These are phyloP conservation scores for Umbelopsis vinacea DNA, from an alignment of 192 early-diverging fungal genomes.

Conservation along the genomic window DNA sequence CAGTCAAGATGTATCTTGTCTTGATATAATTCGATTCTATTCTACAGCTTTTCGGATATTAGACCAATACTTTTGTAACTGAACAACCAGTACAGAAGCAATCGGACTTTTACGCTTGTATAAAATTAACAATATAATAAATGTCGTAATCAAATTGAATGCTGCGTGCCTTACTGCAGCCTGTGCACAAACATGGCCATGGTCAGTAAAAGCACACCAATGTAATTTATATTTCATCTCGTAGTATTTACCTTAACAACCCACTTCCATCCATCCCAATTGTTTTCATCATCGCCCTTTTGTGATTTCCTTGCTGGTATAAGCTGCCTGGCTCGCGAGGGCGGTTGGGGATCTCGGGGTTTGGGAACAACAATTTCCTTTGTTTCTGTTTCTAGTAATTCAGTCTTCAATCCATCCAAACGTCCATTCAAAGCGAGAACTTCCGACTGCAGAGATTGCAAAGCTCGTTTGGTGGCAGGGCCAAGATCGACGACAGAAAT, in stretches of 20 bases:
- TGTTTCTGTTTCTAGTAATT: constrained; percentile 31
- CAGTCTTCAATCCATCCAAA: constrained; percentile 39
- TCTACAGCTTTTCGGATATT: not conserved
- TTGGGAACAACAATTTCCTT: not conserved
- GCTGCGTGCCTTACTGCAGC: constrained; percentile 38
- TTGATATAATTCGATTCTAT: constrained; percentile 5
- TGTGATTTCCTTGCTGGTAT: constrained; percentile 12
- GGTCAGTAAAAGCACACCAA: not conserved
- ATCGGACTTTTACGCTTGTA: constrained; percentile 31
- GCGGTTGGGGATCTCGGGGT: not conserved
- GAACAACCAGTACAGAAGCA: constrained; percentile 1
- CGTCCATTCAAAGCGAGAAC: constrained; percentile 42
- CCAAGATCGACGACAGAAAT: constrained; percentile 28
- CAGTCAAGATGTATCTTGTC: constrained; percentile 3
- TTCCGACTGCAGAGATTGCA: constrained; percentile 41
- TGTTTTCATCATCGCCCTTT: constrained; percentile 1
- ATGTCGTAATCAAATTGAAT: constrained; percentile 37
- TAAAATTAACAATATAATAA: constrained; percentile 26
- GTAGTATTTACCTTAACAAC: constrained; percentile 26
- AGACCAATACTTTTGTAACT: not conserved
- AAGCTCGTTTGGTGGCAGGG: constrained; percentile 39
- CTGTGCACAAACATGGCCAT: not conserved
- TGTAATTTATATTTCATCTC: not conserved
- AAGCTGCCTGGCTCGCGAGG: not conserved
- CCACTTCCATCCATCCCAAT: constrained; percentile 31